Percentiles rank a stretch among this genome's conserved stretches.
phyloP scores from a whole-genome alignment of 2,329 filamentous ascomycete genomes.

The Lecanosticta acicola region DNA sequence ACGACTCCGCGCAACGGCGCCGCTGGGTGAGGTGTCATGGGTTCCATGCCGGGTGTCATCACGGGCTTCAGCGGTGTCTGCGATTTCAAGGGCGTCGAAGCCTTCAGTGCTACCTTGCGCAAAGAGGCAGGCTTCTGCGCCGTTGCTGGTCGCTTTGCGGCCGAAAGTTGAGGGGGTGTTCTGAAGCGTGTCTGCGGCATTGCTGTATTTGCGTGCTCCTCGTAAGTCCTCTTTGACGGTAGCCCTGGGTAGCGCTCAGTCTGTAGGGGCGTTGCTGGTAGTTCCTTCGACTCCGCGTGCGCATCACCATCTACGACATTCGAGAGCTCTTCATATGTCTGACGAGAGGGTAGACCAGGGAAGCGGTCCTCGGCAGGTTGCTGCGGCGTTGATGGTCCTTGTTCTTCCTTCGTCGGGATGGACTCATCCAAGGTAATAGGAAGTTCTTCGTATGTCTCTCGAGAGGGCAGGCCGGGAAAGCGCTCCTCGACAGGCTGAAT shows the following conservation, averaged over 20 bases:
- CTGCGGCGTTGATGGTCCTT: too few relatives aligned
- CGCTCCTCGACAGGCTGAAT: constrained; percentile 4
- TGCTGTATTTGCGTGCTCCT: constrained; percentile 24
- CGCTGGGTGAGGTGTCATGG: constrained; percentile 34
- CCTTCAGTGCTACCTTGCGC: constrained; percentile 27
- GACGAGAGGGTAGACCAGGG: constrained; percentile 13
- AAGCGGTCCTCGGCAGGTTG: constrained; percentile 13
- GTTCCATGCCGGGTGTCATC: constrained; percentile 25
- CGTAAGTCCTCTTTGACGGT: constrained; percentile 12
- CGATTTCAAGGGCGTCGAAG: constrained; percentile 13
- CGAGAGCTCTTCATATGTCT: constrained; percentile 8
- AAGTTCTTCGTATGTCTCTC: constrained; percentile 12
- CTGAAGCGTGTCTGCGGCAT: constrained; percentile 25
- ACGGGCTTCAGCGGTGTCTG: constrained; percentile 28
- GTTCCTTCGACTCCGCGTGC: neutral
- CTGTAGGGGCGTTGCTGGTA: constrained; percentile 2
- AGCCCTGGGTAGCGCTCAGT: constrained; percentile 15
- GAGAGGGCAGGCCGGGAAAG: constrained; percentile 15
- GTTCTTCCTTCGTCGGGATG: too few relatives aligned
- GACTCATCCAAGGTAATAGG: constrained; percentile 1
- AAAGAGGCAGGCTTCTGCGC: constrained; percentile 25
- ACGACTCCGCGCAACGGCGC: constrained; percentile 31
- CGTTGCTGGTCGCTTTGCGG: constrained; percentile 25
- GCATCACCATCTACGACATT: neutral
- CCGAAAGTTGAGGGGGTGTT: constrained; percentile 21